Base-by-base conservation (phyloP, 2,329 filamentous ascomycete genomes). In the Periconia macrospinosa region DNA sequence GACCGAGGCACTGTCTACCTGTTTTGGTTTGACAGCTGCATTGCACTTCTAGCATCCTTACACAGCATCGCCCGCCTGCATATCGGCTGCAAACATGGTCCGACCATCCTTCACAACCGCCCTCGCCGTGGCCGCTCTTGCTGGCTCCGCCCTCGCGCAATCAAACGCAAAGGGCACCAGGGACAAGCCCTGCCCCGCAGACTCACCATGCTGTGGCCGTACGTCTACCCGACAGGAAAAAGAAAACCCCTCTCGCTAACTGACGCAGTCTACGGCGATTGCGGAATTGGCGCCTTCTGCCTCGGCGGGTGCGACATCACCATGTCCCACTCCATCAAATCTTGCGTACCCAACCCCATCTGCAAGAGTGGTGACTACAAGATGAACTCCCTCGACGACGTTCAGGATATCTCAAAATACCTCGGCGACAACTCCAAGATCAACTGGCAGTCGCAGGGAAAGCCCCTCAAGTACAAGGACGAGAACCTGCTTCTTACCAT, bases 211-310 rank as follows among this genome's bases (percentile, higher is more conserved):
- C 63, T 75, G 73, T 61, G 74, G 71, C 47, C 63, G 74, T 76
- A 65, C 55, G 74, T 70, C 20, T 37, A 37, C 33, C 15, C 5
- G 15, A 6, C 11, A 37, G 3, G 11, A n/a, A 37, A n/a, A 37
- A 37, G 15, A 13, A 37, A n/a, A 5, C 5, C 6, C 11, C 33
- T 14, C 33, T 37, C 58, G 61, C 68, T 70, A 63, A 72, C 58
- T 52, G 17, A 49, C 48, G 30, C 62, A 96, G 91, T 94, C 76
- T 97, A 97, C 76, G 91, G 91, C 66, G 82, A 93, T 75, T 97
- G 94, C 69, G 94, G 93, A 78, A 86, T 92, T 52, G 94, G 94
- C 67, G 94, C 92, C 52, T 97, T 90, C 83, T 99, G 94, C 70
- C 85, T 99, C 18, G 94, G 94, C 66, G 94, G 94, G 59, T 99